These are phyloP conservation scores for Plectosphaerella plurivora DNA, from an alignment of 2,329 filamentous ascomycete genomes.

Conservation along the genomic window DNA sequence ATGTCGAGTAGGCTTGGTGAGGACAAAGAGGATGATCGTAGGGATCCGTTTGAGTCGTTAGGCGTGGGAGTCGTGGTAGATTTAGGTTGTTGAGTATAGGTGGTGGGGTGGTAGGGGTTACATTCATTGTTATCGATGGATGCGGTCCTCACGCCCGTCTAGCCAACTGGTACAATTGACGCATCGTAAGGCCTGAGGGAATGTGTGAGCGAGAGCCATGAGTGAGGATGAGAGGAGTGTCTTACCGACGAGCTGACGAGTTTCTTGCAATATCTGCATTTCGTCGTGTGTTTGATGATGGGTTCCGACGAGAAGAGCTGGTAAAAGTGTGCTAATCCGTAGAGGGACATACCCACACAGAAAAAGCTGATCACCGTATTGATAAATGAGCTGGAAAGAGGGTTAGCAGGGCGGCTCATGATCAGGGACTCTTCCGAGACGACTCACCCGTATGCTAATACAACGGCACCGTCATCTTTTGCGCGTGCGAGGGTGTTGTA, in stretches of 20 bases:
- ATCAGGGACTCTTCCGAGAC: neutral
- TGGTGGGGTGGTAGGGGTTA: too few relatives aligned
- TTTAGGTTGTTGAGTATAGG: neutral
- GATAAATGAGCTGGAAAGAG: slow-evolving; percentile 46
- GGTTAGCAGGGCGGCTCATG: neutral
- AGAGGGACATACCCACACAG: slow-evolving; percentile 61
- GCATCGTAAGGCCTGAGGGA: slow-evolving; percentile 35
- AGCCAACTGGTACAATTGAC: slow-evolving; percentile 48
- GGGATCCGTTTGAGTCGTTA: neutral
- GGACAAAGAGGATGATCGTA: neutral
- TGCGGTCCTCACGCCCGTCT: slow-evolving; percentile 41
- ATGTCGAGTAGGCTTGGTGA: neutral
- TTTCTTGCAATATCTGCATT: slow-evolving; percentile 65
- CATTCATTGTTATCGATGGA: slow-evolving; percentile 1
- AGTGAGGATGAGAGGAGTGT: neutral
- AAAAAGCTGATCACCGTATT: slow-evolving; percentile 63
- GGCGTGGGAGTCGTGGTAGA: too few relatives aligned
- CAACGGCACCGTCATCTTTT: slow-evolving; percentile 65
- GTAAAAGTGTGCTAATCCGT: slow-evolving; percentile 59
- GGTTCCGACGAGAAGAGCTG: slow-evolving; percentile 57
- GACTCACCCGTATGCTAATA: slow-evolving; percentile 64
- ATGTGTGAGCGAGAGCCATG: neutral
- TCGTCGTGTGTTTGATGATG: slow-evolving; percentile 66
- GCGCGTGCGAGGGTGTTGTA: slow-evolving; percentile 71
- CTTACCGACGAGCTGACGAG: slow-evolving; percentile 58